Conservation (phyloP, 1,284 basidiomycete genomes). For the Phellopilus nigrolimitatus region DNA sequence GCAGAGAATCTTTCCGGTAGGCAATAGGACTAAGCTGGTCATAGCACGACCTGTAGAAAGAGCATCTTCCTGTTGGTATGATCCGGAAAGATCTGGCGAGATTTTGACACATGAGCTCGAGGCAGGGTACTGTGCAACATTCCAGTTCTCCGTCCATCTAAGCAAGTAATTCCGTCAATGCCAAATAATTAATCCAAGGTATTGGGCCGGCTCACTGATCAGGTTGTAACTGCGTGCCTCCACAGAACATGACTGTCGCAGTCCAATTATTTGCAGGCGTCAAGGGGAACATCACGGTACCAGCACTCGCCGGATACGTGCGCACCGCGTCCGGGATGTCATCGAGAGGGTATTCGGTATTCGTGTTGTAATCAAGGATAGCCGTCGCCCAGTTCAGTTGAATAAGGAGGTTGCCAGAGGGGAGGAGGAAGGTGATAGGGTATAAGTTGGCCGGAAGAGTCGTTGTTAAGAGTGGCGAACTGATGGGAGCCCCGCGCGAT, state of each 20-base stretch:
- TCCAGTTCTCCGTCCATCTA: slow-evolving; percentile 43
- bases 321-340: slow-evolving; percentile 64
- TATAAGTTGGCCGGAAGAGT: slow-evolving; percentile 62
- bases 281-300: slow-evolving; percentile 81
- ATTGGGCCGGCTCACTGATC: slow-evolving; percentile 38
- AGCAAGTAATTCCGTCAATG: background rate
- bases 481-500: slow-evolving; percentile 42
- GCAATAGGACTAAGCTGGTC: slow-evolving; percentile 73
- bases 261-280: slow-evolving; percentile 86
- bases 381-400: slow-evolving; percentile 60
- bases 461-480: slow-evolving; percentile 44
- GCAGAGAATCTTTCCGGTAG: slow-evolving; percentile 64
- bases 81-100: slow-evolving; percentile 49
- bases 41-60: slow-evolving; percentile 71
- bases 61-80: slow-evolving; percentile 59
- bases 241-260: slow-evolving; percentile 84
- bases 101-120: slow-evolving; percentile 56
- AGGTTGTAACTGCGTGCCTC: slow-evolving; percentile 67
- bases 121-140: slow-evolving; percentile 44
- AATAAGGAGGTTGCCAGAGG: slow-evolving; percentile 50
- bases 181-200: background rate
- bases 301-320: slow-evolving; percentile 70
- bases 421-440: slow-evolving; percentile 50
- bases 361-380: slow-evolving; percentile 67
- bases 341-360: slow-evolving; percentile 52